phyloP scores from a whole-genome alignment of 2,329 filamentous ascomycete genomes.

The Fusarium goolgardi region DNA sequence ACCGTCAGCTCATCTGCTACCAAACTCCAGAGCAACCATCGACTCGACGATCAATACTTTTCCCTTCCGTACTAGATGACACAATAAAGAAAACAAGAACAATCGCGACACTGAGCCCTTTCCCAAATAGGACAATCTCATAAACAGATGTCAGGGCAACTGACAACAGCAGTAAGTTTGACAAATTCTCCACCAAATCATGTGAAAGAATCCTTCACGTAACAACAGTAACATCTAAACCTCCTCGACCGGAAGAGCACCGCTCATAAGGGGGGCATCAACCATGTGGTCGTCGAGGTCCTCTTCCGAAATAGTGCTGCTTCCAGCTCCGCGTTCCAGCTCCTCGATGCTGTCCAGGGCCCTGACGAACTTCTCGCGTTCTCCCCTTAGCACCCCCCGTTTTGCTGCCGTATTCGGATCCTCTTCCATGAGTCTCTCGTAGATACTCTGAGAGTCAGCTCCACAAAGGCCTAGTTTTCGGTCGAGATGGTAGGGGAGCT shows the following conservation, averaged over 20 bases:
- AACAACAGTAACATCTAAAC: slow-evolving; percentile 16
- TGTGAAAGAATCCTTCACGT: neutral
- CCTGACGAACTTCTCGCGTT: slow-evolving; percentile 59
- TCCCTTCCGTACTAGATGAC: slow-evolving; percentile 7
- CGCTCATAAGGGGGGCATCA: slow-evolving; percentile 38
- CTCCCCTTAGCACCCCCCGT: slow-evolving; percentile 56
- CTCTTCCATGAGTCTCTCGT: slow-evolving; percentile 61
- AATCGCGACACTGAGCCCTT: slow-evolving; percentile 1
- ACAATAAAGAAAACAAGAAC: slow-evolving; percentile 6
- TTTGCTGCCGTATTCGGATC: slow-evolving; percentile 57
- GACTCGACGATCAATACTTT: slow-evolving; percentile 14
- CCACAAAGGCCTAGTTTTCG: slow-evolving; percentile 57
- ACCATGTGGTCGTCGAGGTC: slow-evolving; percentile 27
- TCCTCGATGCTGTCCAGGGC: slow-evolving; percentile 60
- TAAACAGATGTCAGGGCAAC: neutral
- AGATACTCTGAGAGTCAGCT: slow-evolving; percentile 48
- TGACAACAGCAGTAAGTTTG: slow-evolving; percentile 1
- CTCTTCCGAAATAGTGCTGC: slow-evolving; percentile 34
- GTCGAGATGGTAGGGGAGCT: slow-evolving; percentile 58
- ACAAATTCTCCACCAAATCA: neutral
- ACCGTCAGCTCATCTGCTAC: neutral
- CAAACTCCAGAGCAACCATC: neutral
- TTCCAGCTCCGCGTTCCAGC: slow-evolving; percentile 53
- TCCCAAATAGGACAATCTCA: neutral
- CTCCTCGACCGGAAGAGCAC: slow-evolving; percentile 41